Base-by-base conservation (phyloP, 305 asterid species). In the Rubia occidens region DNA sequence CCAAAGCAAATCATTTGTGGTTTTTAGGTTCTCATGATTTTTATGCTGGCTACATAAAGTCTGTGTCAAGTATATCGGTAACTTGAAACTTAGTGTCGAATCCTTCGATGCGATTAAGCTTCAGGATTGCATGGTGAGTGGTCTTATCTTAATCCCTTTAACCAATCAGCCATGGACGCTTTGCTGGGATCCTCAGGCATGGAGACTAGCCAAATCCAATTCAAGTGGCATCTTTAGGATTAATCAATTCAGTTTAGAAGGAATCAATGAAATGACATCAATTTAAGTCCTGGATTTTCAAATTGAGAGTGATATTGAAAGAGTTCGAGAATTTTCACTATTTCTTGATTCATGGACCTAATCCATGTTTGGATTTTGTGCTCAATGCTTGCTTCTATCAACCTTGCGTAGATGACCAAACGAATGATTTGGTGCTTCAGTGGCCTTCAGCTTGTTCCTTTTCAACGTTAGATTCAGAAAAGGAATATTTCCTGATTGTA, bases 381-480 rank as follows among this genome's bases (percentile, higher is more conserved):
- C 51, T 59, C 24, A 24, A 15, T 29, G 14, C 26, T 45, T 9
- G 14, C 44, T 43, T 40, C 26, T 44, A 51, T 21, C 45, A 21
- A 43, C 43, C 60, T 58, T 45, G 74, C 15, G 55, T 21, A 37
- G 15, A 0, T 37, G 44, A 37, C 37, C 13, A 5, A 26, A 4
- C 9, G 62, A 9, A 35, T 1, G 66, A 61, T 40, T 5, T 14
- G 29, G 26, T 59, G 40, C 64, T 37, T 37, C 26, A 10, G 49
- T 29, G 49, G 29, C 67, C 40, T 17, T 17, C 66, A n/a, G 37
- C n/a, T 40, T 64, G 68, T 64, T 42, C 54, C 20, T 11, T 64
- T 64, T 64, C 24, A 20, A 37, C 3, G 6, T 40, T n/a, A 8
- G 32, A 63, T 5, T 7, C 4, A 26, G 21, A 18, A 64, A 24